Base-by-base conservation (phyloP, 768 basidiomycete genomes). In the Neoboletus subvelutipes region DNA sequence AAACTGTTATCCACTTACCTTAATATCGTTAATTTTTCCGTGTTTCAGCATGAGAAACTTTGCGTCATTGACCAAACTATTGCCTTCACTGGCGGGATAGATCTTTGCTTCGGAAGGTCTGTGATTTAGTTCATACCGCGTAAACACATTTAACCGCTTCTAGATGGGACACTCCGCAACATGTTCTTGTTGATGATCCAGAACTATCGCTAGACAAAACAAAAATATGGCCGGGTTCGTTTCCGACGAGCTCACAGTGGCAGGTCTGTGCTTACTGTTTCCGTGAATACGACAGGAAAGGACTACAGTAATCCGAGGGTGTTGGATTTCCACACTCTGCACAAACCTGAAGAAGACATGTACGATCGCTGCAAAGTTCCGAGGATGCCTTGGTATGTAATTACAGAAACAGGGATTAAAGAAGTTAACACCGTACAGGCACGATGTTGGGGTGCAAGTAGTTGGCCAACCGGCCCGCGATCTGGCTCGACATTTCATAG, bases 51-150 rank as follows among this genome's bases (percentile, higher is more conserved):
- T 72, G 97, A 99, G 78, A 99, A 99, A 69, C 69, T 99, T 60
- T 98, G 96, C 67, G 94, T 98, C 15, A 91, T 99, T 58, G 97
- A 99, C 69, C 91, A 97, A 69, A 85, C 93, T 1, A 97, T 98
- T 60, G 95, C 92, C 0, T 99, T 98, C 75, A 97, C 94, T 92
- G 97, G 97, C 18, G 97, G 97, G 3, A 74, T 99, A 42, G 97
- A 99, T 72, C 80, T 96, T 34, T 96, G 92, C 70, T 97, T 94
- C 63, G 93, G 94, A 66, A 80, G 92, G 83, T 87, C 58, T 45
- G 69, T 61, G 29, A 15, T 41, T 31, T 42, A 13, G 6, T 26
- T 42, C 12, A 5, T 47, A 8, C 22, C n/a, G 42, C 24, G 18
- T 28, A 3, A 49, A 45, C 0, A 33, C 45, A 42, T 33, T 48